Evolutionary conservation across 495 filamentous ascomycete genomes (phyloP).

Genomic region (Staphylotrichum longicolle): DNA sequence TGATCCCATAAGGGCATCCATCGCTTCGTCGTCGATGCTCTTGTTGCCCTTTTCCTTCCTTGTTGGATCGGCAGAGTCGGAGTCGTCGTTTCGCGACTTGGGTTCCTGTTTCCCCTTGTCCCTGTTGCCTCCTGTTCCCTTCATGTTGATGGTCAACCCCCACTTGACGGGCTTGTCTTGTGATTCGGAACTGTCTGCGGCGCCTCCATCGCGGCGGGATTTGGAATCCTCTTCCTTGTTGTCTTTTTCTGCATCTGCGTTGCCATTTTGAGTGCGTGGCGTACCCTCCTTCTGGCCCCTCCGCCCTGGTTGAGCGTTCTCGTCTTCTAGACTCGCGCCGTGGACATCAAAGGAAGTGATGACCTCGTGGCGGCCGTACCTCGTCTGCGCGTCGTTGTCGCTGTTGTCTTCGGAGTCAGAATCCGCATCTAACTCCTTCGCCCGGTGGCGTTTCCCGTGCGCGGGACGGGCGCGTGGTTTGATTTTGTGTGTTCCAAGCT

Average conservation of each 20-base stretch:
- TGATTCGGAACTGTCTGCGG: slow-evolving; percentile 34
- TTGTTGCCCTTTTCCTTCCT: slow-evolving; percentile 31
- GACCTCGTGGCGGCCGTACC: slow-evolving; percentile 30
- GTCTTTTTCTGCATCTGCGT: neutral
- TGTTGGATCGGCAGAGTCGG: slow-evolving; percentile 20
- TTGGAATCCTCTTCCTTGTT: neutral
- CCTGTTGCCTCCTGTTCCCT: slow-evolving; percentile 8
- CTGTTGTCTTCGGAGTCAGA: slow-evolving; percentile 38
- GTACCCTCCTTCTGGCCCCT: neutral
- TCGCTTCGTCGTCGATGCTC: slow-evolving; percentile 72
- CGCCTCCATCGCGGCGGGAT: neutral
- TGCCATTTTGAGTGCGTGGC: neutral
- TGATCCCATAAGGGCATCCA: slow-evolving; percentile 72
- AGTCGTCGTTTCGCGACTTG: slow-evolving; percentile 8
- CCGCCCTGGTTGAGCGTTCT: neutral
- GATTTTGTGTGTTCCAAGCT: slow-evolving; percentile 30
- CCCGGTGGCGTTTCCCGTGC: slow-evolving; percentile 41
- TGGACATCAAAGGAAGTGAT: slow-evolving; percentile 35
- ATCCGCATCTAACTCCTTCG: slow-evolving; percentile 32
- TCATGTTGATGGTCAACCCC: slow-evolving; percentile 46
- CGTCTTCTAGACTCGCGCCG: slow-evolving; percentile 5
- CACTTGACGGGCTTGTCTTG: slow-evolving; percentile 42
- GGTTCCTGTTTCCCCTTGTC: neutral
- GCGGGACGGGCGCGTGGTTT: slow-evolving; percentile 37
- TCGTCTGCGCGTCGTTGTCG: slow-evolving; percentile 19